A percentile compares a stretch with the other conserved stretches of the same genome.
Evolutionary conservation across 2,329 filamentous ascomycete species (phyloP).

Genomic region (Thelonectria blattea): DNA sequence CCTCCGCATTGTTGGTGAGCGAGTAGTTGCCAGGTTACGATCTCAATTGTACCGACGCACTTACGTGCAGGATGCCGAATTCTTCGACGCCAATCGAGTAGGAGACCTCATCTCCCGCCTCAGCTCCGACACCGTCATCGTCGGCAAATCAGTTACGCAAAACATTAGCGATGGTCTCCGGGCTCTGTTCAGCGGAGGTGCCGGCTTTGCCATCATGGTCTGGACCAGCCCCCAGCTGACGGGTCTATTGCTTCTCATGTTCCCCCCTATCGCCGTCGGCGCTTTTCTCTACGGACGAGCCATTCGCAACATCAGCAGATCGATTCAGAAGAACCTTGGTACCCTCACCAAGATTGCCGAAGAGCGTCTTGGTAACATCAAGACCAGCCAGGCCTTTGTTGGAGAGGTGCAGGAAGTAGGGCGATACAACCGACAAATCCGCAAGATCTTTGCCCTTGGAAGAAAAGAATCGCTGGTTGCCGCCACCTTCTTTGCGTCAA

Average conservation of each 20-base stretch:
- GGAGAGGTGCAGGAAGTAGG: conserved; percentile 89
- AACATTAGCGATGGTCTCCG: conserved; percentile 96
- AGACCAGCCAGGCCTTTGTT: conserved; percentile 94
- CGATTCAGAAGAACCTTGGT: conserved; percentile 93
- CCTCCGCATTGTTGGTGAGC: conserved; percentile 90
- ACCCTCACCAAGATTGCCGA: conserved; percentile 96
- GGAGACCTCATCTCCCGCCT: conserved; percentile 95
- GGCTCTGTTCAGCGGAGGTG: conserved; percentile 85
- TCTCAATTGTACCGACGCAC: conserved; percentile 91
- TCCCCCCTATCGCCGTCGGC: conserved; percentile 87
- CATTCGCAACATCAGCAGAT: conserved; percentile 86
- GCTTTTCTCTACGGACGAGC: conserved; percentile 91
- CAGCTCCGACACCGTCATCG: conserved; percentile 95
- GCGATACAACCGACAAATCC: conserved; percentile 90
- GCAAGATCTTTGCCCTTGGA: conserved; percentile 89
- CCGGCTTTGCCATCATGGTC: conserved; percentile 92
- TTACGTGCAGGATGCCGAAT: conserved; percentile 96
- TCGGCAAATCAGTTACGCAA: conserved; percentile 97
- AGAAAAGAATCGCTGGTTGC: conserved; percentile 86
- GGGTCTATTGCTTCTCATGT: conserved; percentile 82
- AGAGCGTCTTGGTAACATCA: conserved; percentile 95
- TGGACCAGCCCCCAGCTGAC: conserved; percentile 93
- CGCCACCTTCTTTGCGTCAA: conserved; percentile 86
- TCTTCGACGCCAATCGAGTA: conserved; percentile 97
- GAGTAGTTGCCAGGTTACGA: conserved; percentile 88